Evolutionary conservation across 148 eudicot genomes (phyloP).

Genomic region (Rhododendron ferrugineum): DNA sequence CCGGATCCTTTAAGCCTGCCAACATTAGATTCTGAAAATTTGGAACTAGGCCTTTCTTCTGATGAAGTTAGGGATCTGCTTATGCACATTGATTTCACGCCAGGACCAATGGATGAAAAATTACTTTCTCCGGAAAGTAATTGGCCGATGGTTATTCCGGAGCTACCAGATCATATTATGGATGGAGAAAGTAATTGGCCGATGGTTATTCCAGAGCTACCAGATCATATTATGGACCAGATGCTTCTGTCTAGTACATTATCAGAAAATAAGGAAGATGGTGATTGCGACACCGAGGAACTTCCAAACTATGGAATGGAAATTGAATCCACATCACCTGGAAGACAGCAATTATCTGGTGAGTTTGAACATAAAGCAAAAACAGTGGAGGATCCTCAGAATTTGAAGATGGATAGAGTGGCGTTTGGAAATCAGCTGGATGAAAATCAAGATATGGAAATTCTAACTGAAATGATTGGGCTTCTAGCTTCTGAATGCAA

Average conservation of each 20-base stretch:
- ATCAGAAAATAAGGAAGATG: constrained; percentile 20
- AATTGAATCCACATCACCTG: constrained; percentile 11
- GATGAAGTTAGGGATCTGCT: constrained; percentile 50
- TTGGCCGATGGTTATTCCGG: constrained; percentile 32
- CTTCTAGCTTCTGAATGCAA: constrained; percentile 27
- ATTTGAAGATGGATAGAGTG: constrained; percentile 1
- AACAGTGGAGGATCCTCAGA: background rate
- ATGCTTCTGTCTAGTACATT: constrained; percentile 53
- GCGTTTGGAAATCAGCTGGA: constrained; percentile 8
- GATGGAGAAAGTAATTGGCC: constrained; percentile 24
- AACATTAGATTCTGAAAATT: constrained; percentile 21
- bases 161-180: constrained; percentile 22
- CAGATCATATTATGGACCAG: constrained; percentile 47
- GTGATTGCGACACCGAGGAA: constrained; percentile 16
- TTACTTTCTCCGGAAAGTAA: constrained; percentile 25
- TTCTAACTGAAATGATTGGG: constrained; percentile 39
- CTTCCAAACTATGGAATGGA: constrained; percentile 19
- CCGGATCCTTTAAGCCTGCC: constrained; percentile 19
- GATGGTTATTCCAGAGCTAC: constrained; percentile 28
- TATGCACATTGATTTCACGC: constrained; percentile 36
- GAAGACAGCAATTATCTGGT: constrained; percentile 6
- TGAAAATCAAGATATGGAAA: constrained; percentile 24
- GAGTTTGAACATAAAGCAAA: background rate
- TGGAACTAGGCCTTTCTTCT: constrained; percentile 37
- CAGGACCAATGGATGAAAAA: constrained; percentile 38